These are phyloP conservation scores for Nidula microcarpa DNA, from an alignment of 768 basidiomycete genomes.

Conservation along the genomic window DNA sequence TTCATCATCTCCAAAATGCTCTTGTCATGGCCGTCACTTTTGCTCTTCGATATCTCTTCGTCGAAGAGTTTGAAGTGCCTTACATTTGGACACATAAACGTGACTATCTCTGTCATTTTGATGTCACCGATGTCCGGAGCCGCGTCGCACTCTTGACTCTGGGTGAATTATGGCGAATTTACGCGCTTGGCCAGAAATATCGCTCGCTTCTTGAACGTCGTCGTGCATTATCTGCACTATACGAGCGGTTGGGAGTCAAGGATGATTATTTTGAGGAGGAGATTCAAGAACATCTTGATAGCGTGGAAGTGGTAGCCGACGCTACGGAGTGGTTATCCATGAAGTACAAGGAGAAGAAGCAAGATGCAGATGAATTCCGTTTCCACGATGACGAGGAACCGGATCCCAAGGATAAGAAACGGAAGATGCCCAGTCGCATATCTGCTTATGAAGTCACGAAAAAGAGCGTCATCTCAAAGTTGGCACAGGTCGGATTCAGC, in stretches of 20 bases:
- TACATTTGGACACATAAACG: conserved; percentile 93
- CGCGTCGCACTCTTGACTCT: conserved; percentile 70
- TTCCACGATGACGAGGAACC: conserved; percentile 71
- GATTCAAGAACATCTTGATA: conserved; percentile 64
- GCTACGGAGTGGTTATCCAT: conserved; percentile 87
- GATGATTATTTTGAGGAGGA: conserved; percentile 79
- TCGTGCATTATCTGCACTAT: conserved; percentile 57
- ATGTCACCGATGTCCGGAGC: conserved; percentile 57
- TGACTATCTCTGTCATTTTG: conserved; percentile 86
- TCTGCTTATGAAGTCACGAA: conserved; percentile 84
- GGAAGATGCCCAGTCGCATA: conserved; percentile 79
- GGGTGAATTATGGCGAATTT: conserved; percentile 89
- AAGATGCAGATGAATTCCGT: conserved; percentile 55
- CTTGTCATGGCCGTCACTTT: conserved; percentile 78
- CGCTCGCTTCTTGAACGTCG: conserved; percentile 80
- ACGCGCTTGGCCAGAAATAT: conserved; percentile 85
- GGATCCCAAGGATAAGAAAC: conserved; percentile 47
- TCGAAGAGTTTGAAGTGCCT: conserved; percentile 89
- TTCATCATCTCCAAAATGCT: conserved; percentile 56
- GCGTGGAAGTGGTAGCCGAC: conserved; percentile 87
- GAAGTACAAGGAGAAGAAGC: conserved; percentile 77
- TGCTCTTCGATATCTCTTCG: conserved; percentile 78
- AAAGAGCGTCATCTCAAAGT: conserved; percentile 68
- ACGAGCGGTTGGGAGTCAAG: conserved; percentile 60
- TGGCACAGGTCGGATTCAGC: conserved; percentile 64